A percentile compares a stretch with the other conserved stretches of the same genome.
These are phyloP conservation scores for Verbena officinalis DNA, from an alignment of 257 asterid genomes.

Conservation along the genomic window DNA sequence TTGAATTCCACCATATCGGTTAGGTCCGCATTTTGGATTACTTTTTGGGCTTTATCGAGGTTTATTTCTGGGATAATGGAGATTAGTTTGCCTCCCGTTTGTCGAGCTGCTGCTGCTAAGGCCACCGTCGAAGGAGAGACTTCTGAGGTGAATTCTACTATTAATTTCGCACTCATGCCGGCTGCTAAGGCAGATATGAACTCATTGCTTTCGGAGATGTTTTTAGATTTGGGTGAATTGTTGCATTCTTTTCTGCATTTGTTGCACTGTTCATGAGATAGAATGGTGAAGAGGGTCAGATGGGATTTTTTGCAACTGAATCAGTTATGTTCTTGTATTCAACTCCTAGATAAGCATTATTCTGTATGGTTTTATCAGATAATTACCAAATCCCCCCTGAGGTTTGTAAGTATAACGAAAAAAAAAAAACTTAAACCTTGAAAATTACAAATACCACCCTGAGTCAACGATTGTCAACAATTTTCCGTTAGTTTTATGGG, in stretches of 20 bases:
- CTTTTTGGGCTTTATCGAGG: constrained; percentile 44
- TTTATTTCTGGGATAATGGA: constrained; percentile 58
- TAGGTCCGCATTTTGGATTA: constrained; percentile 56
- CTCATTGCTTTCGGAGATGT: constrained; percentile 46
- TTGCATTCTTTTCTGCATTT: constrained; percentile 40
- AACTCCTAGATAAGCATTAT: no score
- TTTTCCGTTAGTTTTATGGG: no score
- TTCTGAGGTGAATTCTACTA: constrained; percentile 59
- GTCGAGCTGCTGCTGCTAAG: constrained; percentile 66
- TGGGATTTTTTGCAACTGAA: background rate
- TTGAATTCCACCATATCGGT: constrained; percentile 56
- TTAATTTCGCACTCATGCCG: constrained; percentile 61
- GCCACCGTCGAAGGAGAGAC: constrained; percentile 60
- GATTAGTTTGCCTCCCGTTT: constrained; percentile 54
- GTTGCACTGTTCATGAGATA: constrained; percentile 34
- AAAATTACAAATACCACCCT: no score
- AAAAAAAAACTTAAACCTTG: no score
- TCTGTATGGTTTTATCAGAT: no score
- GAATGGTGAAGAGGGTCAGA: background rate
- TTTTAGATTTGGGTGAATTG: constrained; percentile 34
- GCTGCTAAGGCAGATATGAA: constrained; percentile 67
- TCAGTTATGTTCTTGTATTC: no score
- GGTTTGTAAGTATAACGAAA: no score
- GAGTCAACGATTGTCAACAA: no score
- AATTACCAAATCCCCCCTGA: no score